Percentiles rank a stretch among this genome's conserved stretches.
Evolutionary conservation across 768 basidiomycete genomes (phyloP).

Genomic region (Dendrothele bispora): DNA sequence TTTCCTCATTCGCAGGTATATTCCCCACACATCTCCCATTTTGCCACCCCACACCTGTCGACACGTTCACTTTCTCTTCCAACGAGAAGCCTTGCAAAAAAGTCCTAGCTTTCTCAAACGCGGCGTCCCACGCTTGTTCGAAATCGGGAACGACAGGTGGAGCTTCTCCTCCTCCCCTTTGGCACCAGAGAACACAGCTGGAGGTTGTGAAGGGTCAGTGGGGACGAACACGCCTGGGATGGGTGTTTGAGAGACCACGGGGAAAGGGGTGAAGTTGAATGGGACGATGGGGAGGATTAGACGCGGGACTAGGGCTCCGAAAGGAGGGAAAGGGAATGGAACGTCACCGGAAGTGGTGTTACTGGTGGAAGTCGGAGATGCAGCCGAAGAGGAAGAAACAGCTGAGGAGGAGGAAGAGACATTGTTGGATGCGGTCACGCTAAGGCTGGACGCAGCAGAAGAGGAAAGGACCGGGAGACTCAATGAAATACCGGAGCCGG

Average conservation of each 20-base stretch:
- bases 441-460: too few relatives aligned
- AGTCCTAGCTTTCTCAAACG: slow-evolving; percentile 56
- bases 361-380: too few relatives aligned
- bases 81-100: slow-evolving; percentile 32
- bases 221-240: slow-evolving; percentile 53
- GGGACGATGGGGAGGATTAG: slow-evolving; percentile 42
- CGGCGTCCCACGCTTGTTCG: slow-evolving; percentile 52
- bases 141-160: slow-evolving; percentile 47
- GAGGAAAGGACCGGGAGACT: too few relatives aligned
- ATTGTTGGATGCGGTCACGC: too few relatives aligned
- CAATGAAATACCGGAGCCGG: too few relatives aligned
- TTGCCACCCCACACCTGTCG: slow-evolving; percentile 67
- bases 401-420: too few relatives aligned
- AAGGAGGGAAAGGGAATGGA: too few relatives aligned
- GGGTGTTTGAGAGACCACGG: slow-evolving; percentile 56
- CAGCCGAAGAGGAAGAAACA: too few relatives aligned
- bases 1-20: too few relatives aligned
- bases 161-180: too few relatives aligned
- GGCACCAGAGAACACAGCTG: slow-evolving; percentile 46
- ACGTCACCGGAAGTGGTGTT: too few relatives aligned
- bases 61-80: slow-evolving; percentile 63
- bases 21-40: slow-evolving; percentile 70
- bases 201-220: slow-evolving; percentile 57
- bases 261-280: slow-evolving; percentile 57
- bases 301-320: too few relatives aligned